Evolutionary conservation across 2,329 filamentous ascomycete species (phyloP), one percentile per base, ranked within the genome.

Genomic region (Lizonia empirigonia): DNA sequence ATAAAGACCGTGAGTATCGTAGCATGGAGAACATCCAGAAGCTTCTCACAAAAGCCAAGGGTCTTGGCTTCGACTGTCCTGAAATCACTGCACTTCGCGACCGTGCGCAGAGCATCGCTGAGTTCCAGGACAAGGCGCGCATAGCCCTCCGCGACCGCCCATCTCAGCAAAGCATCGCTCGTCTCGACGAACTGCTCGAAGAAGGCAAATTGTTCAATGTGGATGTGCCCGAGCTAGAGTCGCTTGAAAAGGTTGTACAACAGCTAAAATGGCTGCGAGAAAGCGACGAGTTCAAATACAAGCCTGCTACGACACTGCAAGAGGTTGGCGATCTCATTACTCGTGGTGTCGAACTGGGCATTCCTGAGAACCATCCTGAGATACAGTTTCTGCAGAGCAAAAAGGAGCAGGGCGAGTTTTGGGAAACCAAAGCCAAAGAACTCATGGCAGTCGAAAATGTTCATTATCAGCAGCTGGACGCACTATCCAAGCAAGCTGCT

Each of bases 381-480:
- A 80, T 97, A 47, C 78, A 82, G 10, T 86, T 85, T 71, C 90
- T 91, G 66, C 84, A 85, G 53, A 88, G 93, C 22, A 88, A 96
- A 70, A 83, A 87, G 60, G 79, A 82, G 6, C 84, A 88, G 20
- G 94, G 93, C 30, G 84, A 91, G 67, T 80, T 89, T 36, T 99
- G 94, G 94, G 94, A 97, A 76, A 81, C 85, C 38, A 97, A 97
- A 73, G 93, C 91, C 2, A 89, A 89, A 64, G 93, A 99, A 70
- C 80, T 99, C 44, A 95, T 97, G 76, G 83, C 86, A n/a, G 91
- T 91, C 7, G 93, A 97, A 66, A 82, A 88, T 33, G 88, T 97
- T 9, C 91, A 97, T 74, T 97, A 96, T 66, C 90, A 92, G 44
- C 94, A 99, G 70, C 83, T 99, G 1, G 94, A 97, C 72, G 91